Evolutionary conservation across 768 basidiomycete genomes (phyloP).

Genomic region (Chalciporus piperatus): DNA sequence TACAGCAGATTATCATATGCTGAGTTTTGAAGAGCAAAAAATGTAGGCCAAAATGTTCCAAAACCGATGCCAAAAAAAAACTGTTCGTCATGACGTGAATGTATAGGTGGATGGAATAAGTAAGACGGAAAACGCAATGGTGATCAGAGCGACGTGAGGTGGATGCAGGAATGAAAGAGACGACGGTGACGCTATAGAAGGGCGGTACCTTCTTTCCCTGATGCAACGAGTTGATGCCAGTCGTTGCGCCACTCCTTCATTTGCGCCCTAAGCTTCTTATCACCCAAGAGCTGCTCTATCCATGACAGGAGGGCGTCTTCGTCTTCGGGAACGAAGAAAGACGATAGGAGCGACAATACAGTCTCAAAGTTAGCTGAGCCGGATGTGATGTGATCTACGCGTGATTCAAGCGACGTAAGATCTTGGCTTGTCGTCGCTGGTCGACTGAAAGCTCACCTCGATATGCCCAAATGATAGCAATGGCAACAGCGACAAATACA

Average conservation of each 20-base stretch:
- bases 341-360: slow-evolving; percentile 85
- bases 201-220: slow-evolving; percentile 59
- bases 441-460: slow-evolving; percentile 52
- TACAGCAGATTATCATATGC: slow-evolving; percentile 25
- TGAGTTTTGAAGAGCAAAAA: slow-evolving; percentile 18
- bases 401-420: slow-evolving; percentile 2
- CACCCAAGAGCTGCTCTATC: slow-evolving; percentile 60
- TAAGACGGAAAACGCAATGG: slow-evolving; percentile 1
- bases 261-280: slow-evolving; percentile 64
- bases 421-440: neutral
- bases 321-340: slow-evolving; percentile 91
- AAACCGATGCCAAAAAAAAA: slow-evolving; percentile 17
- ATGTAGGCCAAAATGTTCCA: slow-evolving; percentile 11
- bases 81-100: slow-evolving; percentile 14
- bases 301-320: slow-evolving; percentile 81
- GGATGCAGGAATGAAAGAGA: neutral
- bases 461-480: slow-evolving; percentile 91
- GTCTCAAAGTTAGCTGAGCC: slow-evolving; percentile 85
- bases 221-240: slow-evolving; percentile 69
- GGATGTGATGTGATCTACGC: slow-evolving; percentile 83
- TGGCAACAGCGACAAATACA: slow-evolving; percentile 77
- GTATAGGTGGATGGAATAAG: slow-evolving; percentile 26
- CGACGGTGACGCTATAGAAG: slow-evolving; percentile 43
- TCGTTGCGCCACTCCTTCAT: slow-evolving; percentile 79
- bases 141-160: slow-evolving; percentile 4